phyloP scores from a whole-genome alignment of 2,329 filamentous ascomycete genomes.

The Xylariaceae sp. region DNA sequence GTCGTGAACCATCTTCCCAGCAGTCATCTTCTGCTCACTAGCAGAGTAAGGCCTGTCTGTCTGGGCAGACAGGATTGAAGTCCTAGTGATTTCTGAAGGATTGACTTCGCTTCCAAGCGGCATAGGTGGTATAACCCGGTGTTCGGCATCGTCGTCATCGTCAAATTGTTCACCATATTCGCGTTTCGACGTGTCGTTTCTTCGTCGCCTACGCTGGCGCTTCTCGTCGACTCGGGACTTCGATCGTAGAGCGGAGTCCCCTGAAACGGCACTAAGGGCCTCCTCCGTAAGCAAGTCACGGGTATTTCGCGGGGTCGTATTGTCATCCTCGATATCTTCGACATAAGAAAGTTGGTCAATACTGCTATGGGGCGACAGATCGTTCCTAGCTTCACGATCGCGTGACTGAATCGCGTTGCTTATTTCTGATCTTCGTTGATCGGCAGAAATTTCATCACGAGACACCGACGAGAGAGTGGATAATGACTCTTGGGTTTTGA shows the following conservation, averaged over 20 bases:
- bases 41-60: conserved; percentile 68
- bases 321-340: conserved; percentile 39
- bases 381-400: conserved; percentile 51
- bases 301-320: conserved; percentile 42
- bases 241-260: conserved; percentile 34
- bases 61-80: conserved; percentile 78
- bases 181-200: conserved; percentile 47
- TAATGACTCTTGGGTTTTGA: conserved; percentile 52
- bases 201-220: conserved; percentile 47
- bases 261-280: conserved; percentile 42
- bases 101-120: conserved; percentile 82
- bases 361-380: conserved; percentile 46
- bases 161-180: conserved; percentile 41
- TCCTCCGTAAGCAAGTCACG: conserved; percentile 36
- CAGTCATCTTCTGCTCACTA: conserved; percentile 55
- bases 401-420: conserved; percentile 48
- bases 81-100: conserved; percentile 79
- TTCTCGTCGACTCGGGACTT: conserved; percentile 43
- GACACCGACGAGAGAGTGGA: conserved; percentile 53
- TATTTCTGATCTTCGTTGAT: conserved; percentile 47
- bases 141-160: conserved; percentile 48
- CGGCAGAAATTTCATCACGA: conserved; percentile 51
- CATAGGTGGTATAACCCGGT: conserved; percentile 68
- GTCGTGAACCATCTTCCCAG: conserved; percentile 60
- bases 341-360: conserved; percentile 45